Base-by-base conservation (phyloP, 2,329 filamentous ascomycete genomes). In the Xylariaceae sp. region DNA sequence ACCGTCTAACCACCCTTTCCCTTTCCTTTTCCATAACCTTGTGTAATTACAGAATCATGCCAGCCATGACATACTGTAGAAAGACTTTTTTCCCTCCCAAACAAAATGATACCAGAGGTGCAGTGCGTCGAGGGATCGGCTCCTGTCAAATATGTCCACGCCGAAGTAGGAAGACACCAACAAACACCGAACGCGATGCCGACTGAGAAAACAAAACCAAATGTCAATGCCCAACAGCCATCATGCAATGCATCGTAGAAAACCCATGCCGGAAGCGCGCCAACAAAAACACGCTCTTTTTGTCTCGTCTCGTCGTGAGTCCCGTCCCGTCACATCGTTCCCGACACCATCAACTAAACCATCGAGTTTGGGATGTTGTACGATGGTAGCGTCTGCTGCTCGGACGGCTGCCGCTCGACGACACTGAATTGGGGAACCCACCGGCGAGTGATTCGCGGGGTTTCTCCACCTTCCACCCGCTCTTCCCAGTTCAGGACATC, bases 401-500 rank as follows among this genome's bases (percentile, higher is more conserved):
- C 46, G 16, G 36, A 28, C 14, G 34, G 24, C 34, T 50, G 51
- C n/a, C 43, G 44, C 11, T 41, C 28, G 16, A 47, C 28, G 16
- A 47, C 47, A 26, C 49, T 37, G 30, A 60, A 60, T 29, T 59
- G 52, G 3, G 69, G 68, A 30, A 63, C 52, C 70, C 70, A 73
- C 38, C 58, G 65, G 31, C 70, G 68, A 21, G 62, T 56, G 18
- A 73, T 59, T 31, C 59, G 53, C 16, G 67, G 65, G n/a, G 62
- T 59, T 35, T 70, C 67, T 14, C 60, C 57, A 16, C 62, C 54
- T 32, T 57, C 41, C 6, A 65, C 51, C 29, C 68, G 63, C 52
- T 75, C 71, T 32, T 66, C 62, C 71, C 71, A 75, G 39, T 70
- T 70, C 26, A 74, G 54, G 1, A 63, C 61, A 36, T 66, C 66